Base-by-base conservation (phyloP, 2,329 filamentous ascomycete species). In the Trichoderma harzianum region DNA sequence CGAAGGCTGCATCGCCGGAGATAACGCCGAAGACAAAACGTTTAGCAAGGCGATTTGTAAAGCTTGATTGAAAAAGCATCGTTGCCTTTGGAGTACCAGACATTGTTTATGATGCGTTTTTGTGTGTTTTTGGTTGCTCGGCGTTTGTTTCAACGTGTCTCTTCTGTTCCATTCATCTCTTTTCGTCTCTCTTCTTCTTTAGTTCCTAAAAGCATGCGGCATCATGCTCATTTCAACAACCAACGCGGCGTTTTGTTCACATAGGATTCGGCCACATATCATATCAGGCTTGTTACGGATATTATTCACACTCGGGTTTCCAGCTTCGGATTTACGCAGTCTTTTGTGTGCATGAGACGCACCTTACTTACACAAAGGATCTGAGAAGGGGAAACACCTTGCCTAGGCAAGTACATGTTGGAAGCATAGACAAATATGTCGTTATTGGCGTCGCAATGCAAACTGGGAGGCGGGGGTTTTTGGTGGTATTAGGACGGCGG, bases 241-340 rank as follows among this genome's bases (percentile, higher is more conserved):
- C 12, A 62, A 69, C 57, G 47, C 57, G 66, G 66, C 66, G 66
- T 69, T 69, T 69, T 69, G 34, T 62, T 71, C 69, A 58, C 32
- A 71, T 39, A 58, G 69, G 60, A 36, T 67, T 57, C 26, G 34
- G 55, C 66, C 55, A 62, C 66, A 69, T 36, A 69, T 61, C 57
- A 62, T 51, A 32, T 62, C 66, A 62, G 36, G 66, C 66, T 69
- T 69, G 66, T 69, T 62, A 36, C 66, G 57, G 30, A 62, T 62
- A 53, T 24, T 53, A 53, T 69, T 53, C 28, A 47, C 55, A 61
- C 57, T 53, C 39, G 36, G 57, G 39, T 26, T 61, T 21, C 30
- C 16, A 36, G 28, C 55, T 53, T 69, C 39, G 57, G 36, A 36
- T 53, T 34, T 62, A 69, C n/a, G 66, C 66, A 36, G n/a, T 36